Evolutionary conservation across 257 asterid genomes (phyloP).

Genomic region (Misopates orontium): DNA sequence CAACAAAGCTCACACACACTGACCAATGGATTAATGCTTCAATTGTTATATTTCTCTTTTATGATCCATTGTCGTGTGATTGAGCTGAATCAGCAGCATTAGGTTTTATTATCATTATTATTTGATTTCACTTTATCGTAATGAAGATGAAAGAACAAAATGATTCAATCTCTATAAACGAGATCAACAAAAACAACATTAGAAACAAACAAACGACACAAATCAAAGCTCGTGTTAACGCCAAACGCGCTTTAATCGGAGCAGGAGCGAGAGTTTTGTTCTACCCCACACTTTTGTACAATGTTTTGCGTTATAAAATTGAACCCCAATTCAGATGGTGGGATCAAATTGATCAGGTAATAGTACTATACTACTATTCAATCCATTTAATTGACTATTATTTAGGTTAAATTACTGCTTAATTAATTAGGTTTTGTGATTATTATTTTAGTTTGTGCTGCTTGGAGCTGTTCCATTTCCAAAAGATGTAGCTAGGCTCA

Average conservation of each 20-base stretch:
- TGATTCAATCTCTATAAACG: constrained; percentile 35
- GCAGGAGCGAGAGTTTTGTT: constrained; percentile 96
- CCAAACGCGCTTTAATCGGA: constrained; percentile 85
- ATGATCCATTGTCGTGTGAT: no score
- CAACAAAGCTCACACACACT: no score
- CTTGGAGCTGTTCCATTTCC: constrained; percentile 97
- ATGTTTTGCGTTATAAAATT: constrained; percentile 82
- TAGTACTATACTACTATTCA: no score
- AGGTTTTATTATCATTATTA: no score
- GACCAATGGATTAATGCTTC: no score
- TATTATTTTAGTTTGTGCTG: constrained; percentile 57
- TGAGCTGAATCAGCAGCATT: no score
- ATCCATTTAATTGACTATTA: no score
- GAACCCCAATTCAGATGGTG: constrained; percentile 93
- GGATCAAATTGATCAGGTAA: constrained; percentile 95
- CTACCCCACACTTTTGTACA: constrained; percentile 88
- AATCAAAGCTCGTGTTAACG: constrained; percentile 65
- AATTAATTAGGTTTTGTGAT: constrained; percentile 14
- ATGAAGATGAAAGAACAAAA: constrained; percentile 85
- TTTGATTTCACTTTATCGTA: neutral
- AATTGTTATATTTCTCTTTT: no score
- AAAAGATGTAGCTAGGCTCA: constrained; percentile 78
- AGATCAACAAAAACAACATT: constrained; percentile 15
- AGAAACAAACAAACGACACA: constrained; percentile 34
- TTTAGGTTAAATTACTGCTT: no score